These are phyloP conservation scores for Cucurbita maxima DNA, from an alignment of 306 rosid genomes.

Conservation along the genomic window DNA sequence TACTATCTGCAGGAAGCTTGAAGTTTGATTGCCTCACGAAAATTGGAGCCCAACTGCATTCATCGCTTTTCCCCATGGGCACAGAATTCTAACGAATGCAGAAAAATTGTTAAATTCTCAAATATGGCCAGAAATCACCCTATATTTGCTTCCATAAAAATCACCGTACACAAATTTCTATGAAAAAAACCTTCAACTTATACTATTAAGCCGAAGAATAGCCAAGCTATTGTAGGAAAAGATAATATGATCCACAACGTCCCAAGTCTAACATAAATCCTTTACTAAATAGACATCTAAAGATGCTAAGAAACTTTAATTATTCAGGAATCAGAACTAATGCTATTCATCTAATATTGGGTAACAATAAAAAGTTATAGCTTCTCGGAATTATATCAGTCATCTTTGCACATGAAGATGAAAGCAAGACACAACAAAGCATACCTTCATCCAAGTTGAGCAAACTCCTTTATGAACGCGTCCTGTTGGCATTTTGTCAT, in stretches of 20 bases:
- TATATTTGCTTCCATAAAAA: background rate
- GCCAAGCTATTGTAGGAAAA: background rate
- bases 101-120: background rate
- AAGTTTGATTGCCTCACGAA: constrained; percentile 93
- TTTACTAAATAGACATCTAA: background rate
- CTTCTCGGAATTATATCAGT: background rate
- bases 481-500: constrained; percentile 67
- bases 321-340: background rate
- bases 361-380: background rate
- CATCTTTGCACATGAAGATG: background rate
- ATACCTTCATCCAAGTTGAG: constrained; percentile 99
- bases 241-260: background rate
- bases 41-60: constrained; percentile 85
- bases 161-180: background rate
- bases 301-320: background rate
- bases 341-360: background rate
- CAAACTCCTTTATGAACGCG: constrained; percentile 81
- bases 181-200: no score
- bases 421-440: constrained; percentile 6
- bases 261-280: background rate
- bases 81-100: constrained; percentile 41
- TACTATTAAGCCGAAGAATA: background rate
- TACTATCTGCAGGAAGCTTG: constrained; percentile 66
- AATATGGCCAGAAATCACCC: background rate
- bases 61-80: constrained; percentile 51